Evolutionary conservation across 2,329 filamentous ascomycete species (phyloP).

Genomic region (Exophiala spinifera): DNA sequence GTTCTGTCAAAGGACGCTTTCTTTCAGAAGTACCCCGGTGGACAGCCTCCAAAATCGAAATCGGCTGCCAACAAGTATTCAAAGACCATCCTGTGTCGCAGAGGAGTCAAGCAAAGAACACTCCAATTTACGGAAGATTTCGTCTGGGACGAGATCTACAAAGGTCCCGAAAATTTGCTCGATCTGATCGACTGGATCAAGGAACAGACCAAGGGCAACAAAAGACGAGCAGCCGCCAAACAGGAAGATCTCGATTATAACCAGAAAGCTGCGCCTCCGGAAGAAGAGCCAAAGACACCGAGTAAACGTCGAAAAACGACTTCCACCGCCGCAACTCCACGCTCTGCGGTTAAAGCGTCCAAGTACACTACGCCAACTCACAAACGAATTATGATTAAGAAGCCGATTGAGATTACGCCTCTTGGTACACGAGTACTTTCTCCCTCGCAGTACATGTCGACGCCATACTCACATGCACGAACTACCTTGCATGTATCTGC

Average conservation of each 20-base stretch:
- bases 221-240: constrained; percentile 18
- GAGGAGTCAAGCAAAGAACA: constrained; percentile 84
- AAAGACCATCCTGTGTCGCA: constrained; percentile 84
- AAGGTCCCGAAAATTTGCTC: constrained; percentile 62
- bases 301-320: constrained; percentile 53
- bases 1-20: constrained; percentile 73
- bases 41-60: constrained; percentile 65
- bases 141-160: constrained; percentile 81
- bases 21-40: constrained; percentile 66
- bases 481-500: constrained; percentile 89
- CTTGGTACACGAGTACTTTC: constrained; percentile 84
- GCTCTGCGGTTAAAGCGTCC: constrained; percentile 41
- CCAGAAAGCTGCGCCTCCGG: constrained; percentile 32
- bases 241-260: constrained; percentile 25
- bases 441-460: constrained; percentile 65
- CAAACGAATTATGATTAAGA: constrained; percentile 72
- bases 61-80: constrained; percentile 65
- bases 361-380: constrained; percentile 61
- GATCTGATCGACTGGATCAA: constrained; percentile 66
- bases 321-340: constrained; percentile 44
- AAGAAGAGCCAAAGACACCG: constrained; percentile 50
- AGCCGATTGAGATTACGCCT: constrained; percentile 90
- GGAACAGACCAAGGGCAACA: constrained; percentile 62
- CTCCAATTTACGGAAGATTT: constrained; percentile 92
- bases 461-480: constrained; percentile 87